phyloP scores from a whole-genome alignment of 176 grass and related monocot species.

The Musa schizocarpa region DNA sequence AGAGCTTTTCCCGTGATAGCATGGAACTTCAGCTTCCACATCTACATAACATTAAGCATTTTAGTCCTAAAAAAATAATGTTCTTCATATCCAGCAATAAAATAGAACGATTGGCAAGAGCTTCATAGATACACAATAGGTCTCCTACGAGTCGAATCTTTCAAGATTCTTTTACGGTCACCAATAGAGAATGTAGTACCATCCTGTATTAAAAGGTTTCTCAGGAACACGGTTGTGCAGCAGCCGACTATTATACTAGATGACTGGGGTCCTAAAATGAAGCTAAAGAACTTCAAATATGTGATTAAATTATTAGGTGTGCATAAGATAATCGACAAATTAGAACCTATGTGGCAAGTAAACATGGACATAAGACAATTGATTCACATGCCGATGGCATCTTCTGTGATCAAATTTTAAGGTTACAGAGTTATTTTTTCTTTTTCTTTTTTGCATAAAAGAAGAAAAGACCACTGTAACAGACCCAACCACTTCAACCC shows the following conservation, averaged over 20 bases:
- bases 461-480: no score
- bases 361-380: no score
- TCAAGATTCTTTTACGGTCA: not conserved
- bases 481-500: no score
- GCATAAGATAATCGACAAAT: no score
- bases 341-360: no score
- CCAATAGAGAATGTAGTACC: not conserved
- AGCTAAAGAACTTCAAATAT: not conserved
- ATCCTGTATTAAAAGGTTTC: not conserved
- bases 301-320: no score
- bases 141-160: not conserved
- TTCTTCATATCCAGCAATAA: not conserved
- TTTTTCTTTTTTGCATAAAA: no score
- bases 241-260: not conserved
- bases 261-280: not conserved
- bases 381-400: no score
- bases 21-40: conserved; percentile 49
- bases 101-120: not conserved
- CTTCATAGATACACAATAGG: not conserved
- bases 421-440: no score
- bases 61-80: not conserved
- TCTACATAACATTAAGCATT: conserved; percentile 39
- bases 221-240: not conserved
- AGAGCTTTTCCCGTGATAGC: conserved; percentile 44
- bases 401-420: no score